Evolutionary conservation across 129 eudicot genomes (phyloP).

Genomic region (Chrysanthemum seticuspe): DNA sequence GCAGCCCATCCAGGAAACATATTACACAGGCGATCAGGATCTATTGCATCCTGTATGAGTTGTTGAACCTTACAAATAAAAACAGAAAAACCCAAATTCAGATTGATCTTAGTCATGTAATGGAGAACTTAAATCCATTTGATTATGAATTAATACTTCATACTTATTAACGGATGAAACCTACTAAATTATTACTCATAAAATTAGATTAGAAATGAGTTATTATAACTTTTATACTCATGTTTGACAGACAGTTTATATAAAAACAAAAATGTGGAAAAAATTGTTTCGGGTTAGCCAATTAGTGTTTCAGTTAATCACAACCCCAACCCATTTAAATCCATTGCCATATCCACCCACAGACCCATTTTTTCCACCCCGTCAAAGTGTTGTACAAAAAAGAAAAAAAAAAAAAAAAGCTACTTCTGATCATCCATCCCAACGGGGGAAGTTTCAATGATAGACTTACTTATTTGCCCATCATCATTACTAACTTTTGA

Average conservation of each 20-base stretch:
- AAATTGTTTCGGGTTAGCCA: too few species aligned
- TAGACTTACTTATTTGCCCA: background rate
- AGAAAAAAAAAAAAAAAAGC: background rate
- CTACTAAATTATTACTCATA: too few species aligned
- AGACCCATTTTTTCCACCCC: too few species aligned
- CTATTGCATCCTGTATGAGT: conserved; percentile 87
- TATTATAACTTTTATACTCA: too few species aligned
- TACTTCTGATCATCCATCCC: background rate
- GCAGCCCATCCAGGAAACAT: conserved; percentile 99
- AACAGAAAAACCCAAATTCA: background rate
- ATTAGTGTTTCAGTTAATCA: too few species aligned
- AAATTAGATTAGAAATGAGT: too few species aligned
- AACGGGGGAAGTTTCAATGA: background rate
- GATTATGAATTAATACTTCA: too few species aligned
- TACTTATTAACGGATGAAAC: too few species aligned
- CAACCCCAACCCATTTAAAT: too few species aligned
- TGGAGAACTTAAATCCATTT: background rate
- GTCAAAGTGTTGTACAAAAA: background rate
- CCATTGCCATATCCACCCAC: too few species aligned
- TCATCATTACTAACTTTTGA: background rate
- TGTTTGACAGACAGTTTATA: too few species aligned
- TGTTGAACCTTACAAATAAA: conserved; percentile 73
- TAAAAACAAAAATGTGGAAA: too few species aligned
- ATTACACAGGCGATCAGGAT: conserved; percentile 81
- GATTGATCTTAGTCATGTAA: background rate